Base-by-base conservation (phyloP, 169 alveolate genomes). In the Besnoitia besnoiti region DNA sequence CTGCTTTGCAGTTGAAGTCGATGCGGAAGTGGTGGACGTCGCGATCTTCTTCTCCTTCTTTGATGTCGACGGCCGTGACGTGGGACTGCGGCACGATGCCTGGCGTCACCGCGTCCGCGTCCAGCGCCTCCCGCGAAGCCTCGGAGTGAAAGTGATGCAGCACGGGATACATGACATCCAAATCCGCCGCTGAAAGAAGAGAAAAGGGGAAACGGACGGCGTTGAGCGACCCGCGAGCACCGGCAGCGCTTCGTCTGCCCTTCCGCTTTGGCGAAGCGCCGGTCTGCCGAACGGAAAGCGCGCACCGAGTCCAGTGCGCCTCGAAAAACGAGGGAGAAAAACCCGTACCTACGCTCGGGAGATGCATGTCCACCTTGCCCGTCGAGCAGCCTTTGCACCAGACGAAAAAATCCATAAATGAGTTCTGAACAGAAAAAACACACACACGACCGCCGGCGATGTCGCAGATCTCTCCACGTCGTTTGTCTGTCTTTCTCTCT, bases 301-400 rank as follows among this genome's bases (percentile, higher is more conserved):
- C 67, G 12, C 7, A 10, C 7, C 3, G 30, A 55, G 3, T 16
- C 30, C 7, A 49, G 59, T 49, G 24, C 7, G 59, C 24, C 7
- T 49, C 59, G 24, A 49, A 49, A 49, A 16, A 49, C 7, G 59
- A 42, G 44, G n/a, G 82, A 10, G 46, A 73, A 30, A 73, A 30
- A n/a, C 44, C 8, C 82, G 46, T 77, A 77, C 87, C 87, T 3
- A 77, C 47, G 47, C 87, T 77, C 47, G 87, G 87, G 8, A 77
- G 87, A 1, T 77, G 87, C 87, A 77, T 3, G n/a, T 30, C 47
- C 33, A 77, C 87, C 37, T 37, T 7, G 37, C 87, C 87, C 39
- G 30, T 0, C 14, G 10, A 1, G 30, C 87, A 77, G 33, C 21
- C 37, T 27, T 44, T 19, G 30, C 87, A 77, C 87, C 87, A 77